These are phyloP conservation scores for Colletotrichum neosansevieriae DNA, from an alignment of 2,329 filamentous ascomycete genomes.

Conservation along the genomic window DNA sequence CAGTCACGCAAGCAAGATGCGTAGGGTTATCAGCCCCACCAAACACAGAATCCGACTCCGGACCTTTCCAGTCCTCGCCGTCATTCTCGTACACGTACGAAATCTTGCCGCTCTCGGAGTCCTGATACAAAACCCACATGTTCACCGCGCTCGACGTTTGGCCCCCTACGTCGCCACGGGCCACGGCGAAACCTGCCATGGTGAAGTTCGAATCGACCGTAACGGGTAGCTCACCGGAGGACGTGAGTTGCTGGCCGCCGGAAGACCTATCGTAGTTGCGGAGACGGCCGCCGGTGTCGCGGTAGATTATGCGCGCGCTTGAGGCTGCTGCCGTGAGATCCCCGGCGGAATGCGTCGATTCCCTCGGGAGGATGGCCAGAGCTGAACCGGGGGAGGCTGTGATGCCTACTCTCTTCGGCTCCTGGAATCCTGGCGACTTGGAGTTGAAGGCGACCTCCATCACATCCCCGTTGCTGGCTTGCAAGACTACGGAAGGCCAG, in stretches of 20 bases:
- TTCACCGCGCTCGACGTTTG: constrained; percentile 34
- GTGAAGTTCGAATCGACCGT: constrained; percentile 41
- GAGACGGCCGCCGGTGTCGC: constrained; percentile 19
- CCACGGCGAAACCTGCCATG: constrained; percentile 41
- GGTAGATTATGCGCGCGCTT: constrained; percentile 33
- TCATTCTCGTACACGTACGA: constrained; percentile 41
- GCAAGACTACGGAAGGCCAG: constrained; percentile 27
- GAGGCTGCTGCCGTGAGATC: constrained; percentile 1
- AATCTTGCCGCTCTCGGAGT: constrained; percentile 40
- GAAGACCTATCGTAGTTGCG: constrained; percentile 28
- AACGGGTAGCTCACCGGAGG: constrained; percentile 14
- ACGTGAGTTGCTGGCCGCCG: constrained; percentile 8
- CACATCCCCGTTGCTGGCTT: constrained; percentile 23
- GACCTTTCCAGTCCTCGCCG: constrained; percentile 39
- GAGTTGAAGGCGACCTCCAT: constrained; percentile 23
- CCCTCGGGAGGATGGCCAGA: constrained; percentile 27
- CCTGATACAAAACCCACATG: constrained; percentile 44
- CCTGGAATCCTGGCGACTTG: constrained; percentile 16
- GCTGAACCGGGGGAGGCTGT: constrained; percentile 17
- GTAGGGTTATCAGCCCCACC: constrained; percentile 34
- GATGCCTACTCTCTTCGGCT: constrained; percentile 8
- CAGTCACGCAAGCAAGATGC: constrained; percentile 37
- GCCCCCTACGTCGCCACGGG: constrained; percentile 30
- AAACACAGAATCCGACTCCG: constrained; percentile 30
- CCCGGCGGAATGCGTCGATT: constrained; percentile 20